Base-by-base conservation (phyloP, 192 early-diverging fungal species). In the Entrophospora sp. region DNA sequence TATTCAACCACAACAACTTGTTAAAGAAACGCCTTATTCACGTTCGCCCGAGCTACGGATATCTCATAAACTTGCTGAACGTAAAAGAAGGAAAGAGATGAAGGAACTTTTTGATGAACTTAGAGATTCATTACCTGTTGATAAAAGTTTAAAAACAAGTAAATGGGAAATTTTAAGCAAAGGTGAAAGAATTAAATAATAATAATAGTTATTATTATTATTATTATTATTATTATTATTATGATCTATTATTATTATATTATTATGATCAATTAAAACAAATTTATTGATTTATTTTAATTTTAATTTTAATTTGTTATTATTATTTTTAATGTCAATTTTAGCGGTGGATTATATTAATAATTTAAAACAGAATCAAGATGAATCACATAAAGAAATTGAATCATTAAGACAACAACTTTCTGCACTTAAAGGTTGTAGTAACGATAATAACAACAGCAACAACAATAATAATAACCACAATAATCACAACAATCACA, bases 101-200 rank as follows among this genome's bases (percentile, higher is more conserved):
- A 94, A 94, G 67, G 87, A 90, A 38, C 75, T 94, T 25, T 94
- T 94, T 84, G 92, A 94, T 74, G 85, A 89, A 44, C 75, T 94
- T 18, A 79, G 88, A 43, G 89, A 85, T 60, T 75, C 83, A 13
- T 75, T 94, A 61, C 91, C 92, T 2, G 78, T 90, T 3, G 90
- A 92, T 64, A 85, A 85, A 45, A 85, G 81, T 31, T 75, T 89
- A 27, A 89, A 91, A 51, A 80, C 91, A 30, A 91, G 89, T 75
- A 94, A 94, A 68, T 92, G 92, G 92, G 92, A 94, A 69, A 87
- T 91, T 30, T 70, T 94, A 38, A 89, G 85, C 55, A 94, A 94
- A 88, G 88, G 88, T 75, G 83, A 81, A 48, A 76, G 73, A 44
- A 68, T 77, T 43, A 82, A 79, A 30, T 59, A 31, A 32, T 57